Base-by-base conservation (phyloP, 345 rosid genomes). In the Euphorbia pulcherrima region DNA sequence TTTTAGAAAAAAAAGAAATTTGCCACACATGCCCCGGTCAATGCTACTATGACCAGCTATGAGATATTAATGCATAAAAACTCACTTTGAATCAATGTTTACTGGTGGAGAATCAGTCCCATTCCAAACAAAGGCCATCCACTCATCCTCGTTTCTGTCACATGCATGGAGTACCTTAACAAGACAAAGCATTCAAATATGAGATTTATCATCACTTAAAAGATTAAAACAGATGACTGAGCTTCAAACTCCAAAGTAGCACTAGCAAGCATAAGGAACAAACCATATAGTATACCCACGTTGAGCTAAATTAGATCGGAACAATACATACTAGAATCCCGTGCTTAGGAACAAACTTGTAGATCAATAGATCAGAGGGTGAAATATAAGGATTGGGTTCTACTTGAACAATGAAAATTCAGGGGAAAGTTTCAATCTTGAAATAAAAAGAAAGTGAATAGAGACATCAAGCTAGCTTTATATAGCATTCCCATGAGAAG, bases 91-190 rank as follows among this genome's bases (percentile, higher is more conserved):
- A 6, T 65, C 37, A 65, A 89, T 81, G 48, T 66, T 70, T 57
- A 65, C 61, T 44, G 85, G 84, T 21, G 89, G 86, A 72, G 84
- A 73, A 81, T 90, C 97, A 68, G 92, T 88, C 65, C 97, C 97
- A 79, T 90, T 95, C 97, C 97, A 90, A 60, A 88, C 72, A 75
- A 85, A 80, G 74, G 76, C 72, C 28, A 81, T 57, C 81, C 77
- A 77, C 69, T 62, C 72, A 48, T 79, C 64, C 44, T 85, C 64
- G 39, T 74, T 53, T 64, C 67, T 80, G 62, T 88, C 76, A 27
- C 67, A 71, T 13, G 65, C 66, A 77, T 87, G 89, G 62, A 90
- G 90, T 57, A 90, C 67, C 97, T 90, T 41, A 69, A 70, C 44
- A 47, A 40, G 53, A 65, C 28, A 35, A 78, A 76, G 68, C 57